phyloP scores from a whole-genome alignment of 768 basidiomycete species.

The Naganishia vishniacii region DNA sequence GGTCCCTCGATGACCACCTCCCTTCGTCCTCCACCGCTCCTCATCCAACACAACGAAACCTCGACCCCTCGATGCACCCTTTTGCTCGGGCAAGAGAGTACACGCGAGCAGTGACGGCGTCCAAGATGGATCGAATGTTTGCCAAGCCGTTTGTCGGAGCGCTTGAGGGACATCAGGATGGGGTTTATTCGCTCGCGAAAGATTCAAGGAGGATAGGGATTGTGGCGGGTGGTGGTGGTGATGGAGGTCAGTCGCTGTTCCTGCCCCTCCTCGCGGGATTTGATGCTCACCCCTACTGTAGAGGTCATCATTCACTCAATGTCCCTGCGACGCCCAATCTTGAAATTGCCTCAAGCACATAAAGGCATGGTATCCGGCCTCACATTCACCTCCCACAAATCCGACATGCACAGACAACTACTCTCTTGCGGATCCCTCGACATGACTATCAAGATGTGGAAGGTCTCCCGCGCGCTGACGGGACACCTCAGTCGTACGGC shows the following conservation, averaged over 20 bases:
- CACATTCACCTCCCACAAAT: slow-evolving; percentile 45
- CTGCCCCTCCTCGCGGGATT: no score
- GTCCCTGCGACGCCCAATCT: slow-evolving; percentile 41
- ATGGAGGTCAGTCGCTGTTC: slow-evolving; percentile 64
- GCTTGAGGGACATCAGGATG: slow-evolving; percentile 88
- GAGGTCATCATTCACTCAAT: slow-evolving; percentile 74
- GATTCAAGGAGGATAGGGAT: slow-evolving; percentile 65
- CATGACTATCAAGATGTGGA: slow-evolving; percentile 49
- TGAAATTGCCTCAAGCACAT: slow-evolving; percentile 49
- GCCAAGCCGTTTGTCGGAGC: slow-evolving; percentile 91
- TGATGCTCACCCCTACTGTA: slow-evolving; percentile 40
- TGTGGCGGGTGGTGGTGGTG: slow-evolving; percentile 88
- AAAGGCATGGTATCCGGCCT: slow-evolving; percentile 48
- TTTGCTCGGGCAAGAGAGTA: slow-evolving; percentile 89
- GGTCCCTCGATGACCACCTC: slow-evolving; percentile 48
- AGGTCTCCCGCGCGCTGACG: slow-evolving; percentile 39
- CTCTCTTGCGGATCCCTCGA: slow-evolving; percentile 48
- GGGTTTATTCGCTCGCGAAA: slow-evolving; percentile 76
- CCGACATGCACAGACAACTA: slow-evolving; percentile 44
- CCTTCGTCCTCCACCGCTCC: slow-evolving; percentile 45
- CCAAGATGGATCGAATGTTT: slow-evolving; percentile 94
- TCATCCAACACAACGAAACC: slow-evolving; percentile 75
- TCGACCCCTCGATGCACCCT: slow-evolving; percentile 91
- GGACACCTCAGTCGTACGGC: slow-evolving; percentile 36
- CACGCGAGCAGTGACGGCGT: slow-evolving; percentile 85